phyloP scores from a whole-genome alignment of 768 basidiomycete genomes.

The Phaeotremella skinneri region DNA sequence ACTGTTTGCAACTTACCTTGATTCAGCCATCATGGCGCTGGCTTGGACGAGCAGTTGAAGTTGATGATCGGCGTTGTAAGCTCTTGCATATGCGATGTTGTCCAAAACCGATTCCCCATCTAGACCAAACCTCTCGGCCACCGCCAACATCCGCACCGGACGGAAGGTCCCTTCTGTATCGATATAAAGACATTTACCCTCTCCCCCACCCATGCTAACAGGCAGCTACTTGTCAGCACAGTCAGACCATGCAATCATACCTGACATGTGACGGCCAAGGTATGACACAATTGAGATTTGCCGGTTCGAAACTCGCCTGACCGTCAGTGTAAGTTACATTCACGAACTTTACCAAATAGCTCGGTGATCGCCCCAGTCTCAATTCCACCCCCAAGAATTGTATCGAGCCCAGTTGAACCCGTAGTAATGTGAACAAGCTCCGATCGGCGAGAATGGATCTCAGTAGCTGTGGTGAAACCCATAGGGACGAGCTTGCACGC shows the following conservation, averaged over 20 bases:
- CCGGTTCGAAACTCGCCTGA: slow-evolving; percentile 90
- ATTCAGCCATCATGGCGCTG: slow-evolving; percentile 98
- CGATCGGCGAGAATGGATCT: slow-evolving; percentile 88
- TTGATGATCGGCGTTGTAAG: slow-evolving; percentile 98
- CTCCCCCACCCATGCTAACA: slow-evolving; percentile 95
- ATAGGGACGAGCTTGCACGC: slow-evolving; percentile 94
- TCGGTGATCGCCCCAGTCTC: slow-evolving; percentile 99
- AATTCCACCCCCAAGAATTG: slow-evolving; percentile 91
- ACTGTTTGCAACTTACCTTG: slow-evolving; percentile 61
- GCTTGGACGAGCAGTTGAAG: slow-evolving; percentile 82
- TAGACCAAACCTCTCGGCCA: slow-evolving; percentile 92
- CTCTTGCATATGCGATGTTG: slow-evolving; percentile 96
- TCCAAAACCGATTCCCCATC: slow-evolving; percentile 97
- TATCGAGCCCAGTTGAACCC: slow-evolving; percentile 92
- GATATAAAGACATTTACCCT: slow-evolving; percentile 98
- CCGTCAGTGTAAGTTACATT: neutral
- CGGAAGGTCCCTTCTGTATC: slow-evolving; percentile 99
- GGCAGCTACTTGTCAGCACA: slow-evolving; percentile 60
- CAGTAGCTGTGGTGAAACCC: slow-evolving; percentile 97
- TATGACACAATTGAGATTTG: slow-evolving; percentile 97
- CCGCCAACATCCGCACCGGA: slow-evolving; percentile 87
- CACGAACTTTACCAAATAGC: slow-evolving; percentile 62
- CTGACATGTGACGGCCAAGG: slow-evolving; percentile 95
- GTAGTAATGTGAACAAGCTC: slow-evolving; percentile 96
- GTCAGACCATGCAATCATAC: slow-evolving; percentile 36